Base-by-base conservation (phyloP, 176 grass and related monocot species). In the Zizania latifolia region DNA sequence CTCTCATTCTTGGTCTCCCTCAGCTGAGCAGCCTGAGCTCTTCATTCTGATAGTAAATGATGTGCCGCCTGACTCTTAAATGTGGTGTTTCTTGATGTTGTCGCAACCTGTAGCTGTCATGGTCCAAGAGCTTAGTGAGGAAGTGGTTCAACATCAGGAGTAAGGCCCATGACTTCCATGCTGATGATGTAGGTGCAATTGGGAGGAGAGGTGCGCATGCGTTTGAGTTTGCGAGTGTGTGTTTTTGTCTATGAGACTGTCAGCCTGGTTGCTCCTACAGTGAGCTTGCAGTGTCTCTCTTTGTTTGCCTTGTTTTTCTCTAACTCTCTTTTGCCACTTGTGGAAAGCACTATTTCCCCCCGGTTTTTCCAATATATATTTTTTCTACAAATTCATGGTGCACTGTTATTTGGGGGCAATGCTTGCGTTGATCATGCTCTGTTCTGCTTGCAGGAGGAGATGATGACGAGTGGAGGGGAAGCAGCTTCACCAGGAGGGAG, bases 81-180 rank as follows among this genome's bases (percentile, higher is more conserved):
- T 68, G 43, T 17, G n/a, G 13, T 22, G 17, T 54, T 72, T 35
- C 45, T 67, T 59, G 29, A 76, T 75, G 13, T 29, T 81, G n/a
- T 14, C 68, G 72, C 66, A 56, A n/a, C 41, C 14, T 58, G 64
- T 73, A 93, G 91, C 84, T 93, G 43, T 90, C 91, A 66, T 93
- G 91, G 91, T 93, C 95, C 80, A 94, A 99, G 83, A 83, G 86
- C 74, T 51, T 99, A 58, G 87, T 99, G 46, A 88, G 85, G 65
- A 99, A 95, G 83, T 99, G 91, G 96, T 99, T 99, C 80, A 94
- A 92, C 64, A 99, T 89, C 58, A 86, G 86, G 78, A 86, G 92
- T 84, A 99, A 99, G 86, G 76, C 96, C 78, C 86, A 92, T 35
- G 96, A 99, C 50, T 99, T 90, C 81, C 84, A 94, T 82, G 87